Conservation (phyloP, 1,284 basidiomycete species). For the Limonomyces culmigenus region DNA sequence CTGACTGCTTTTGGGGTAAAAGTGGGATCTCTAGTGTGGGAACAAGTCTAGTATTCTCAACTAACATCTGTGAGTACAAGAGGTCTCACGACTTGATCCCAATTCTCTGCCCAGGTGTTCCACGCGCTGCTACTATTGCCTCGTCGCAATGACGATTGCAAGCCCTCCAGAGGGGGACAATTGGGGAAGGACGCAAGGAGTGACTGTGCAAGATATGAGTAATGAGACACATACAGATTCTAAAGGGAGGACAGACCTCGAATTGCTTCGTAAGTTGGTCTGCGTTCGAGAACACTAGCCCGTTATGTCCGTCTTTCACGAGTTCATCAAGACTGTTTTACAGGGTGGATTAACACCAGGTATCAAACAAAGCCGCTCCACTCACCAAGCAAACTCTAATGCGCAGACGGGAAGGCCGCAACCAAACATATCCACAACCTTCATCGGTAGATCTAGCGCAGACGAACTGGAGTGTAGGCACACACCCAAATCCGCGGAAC, state of each 20-base stretch:
- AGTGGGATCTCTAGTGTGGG: no score
- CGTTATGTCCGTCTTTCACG: conserved; percentile 72
- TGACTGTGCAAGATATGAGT: conserved; percentile 18
- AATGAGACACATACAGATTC: neutral
- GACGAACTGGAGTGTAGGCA: conserved; percentile 86
- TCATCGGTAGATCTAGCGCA: conserved; percentile 93
- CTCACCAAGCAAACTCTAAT: conserved; percentile 71
- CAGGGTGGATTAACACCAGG: neutral
- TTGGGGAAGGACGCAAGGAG: conserved; percentile 48
- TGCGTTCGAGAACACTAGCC: conserved; percentile 59
- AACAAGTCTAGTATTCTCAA: no score
- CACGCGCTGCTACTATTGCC: conserved; percentile 30
- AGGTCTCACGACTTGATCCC: conserved; percentile 52
- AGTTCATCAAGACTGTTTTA: conserved; percentile 64
- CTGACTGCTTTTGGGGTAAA: no score
- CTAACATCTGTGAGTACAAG: conserved; percentile 38
- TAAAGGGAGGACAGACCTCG: conserved; percentile 27
- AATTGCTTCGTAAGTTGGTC: conserved; percentile 58
- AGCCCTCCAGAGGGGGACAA: conserved; percentile 25
- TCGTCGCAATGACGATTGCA: conserved; percentile 26
- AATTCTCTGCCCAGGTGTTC: conserved; percentile 76
- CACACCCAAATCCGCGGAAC: conserved; percentile 85
- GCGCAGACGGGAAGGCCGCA: conserved; percentile 90
- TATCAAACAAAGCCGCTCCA: conserved; percentile 4
- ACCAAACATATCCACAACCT: conserved; percentile 99